A percentile compares a stretch with the other conserved stretches of the same genome.
These are phyloP conservation scores for Euphorbia lathyris DNA, from an alignment of 345 rosid genomes.

Conservation along the genomic window DNA sequence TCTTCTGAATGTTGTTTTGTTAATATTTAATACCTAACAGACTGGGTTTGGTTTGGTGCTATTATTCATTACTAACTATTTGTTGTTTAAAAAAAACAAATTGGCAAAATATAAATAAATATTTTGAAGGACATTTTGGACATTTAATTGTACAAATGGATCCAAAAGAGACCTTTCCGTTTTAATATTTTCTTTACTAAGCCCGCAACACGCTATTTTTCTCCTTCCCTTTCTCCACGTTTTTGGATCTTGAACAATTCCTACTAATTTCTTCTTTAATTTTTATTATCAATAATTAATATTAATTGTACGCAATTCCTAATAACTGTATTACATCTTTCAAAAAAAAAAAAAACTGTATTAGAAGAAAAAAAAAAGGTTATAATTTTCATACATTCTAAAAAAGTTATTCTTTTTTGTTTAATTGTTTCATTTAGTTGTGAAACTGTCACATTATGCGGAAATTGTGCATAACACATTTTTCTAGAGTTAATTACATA, in stretches of 20 bases:
- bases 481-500: too few relatives aligned
- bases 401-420: too few relatives aligned
- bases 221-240: neutral
- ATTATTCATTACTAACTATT: neutral
- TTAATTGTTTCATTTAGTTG: neutral
- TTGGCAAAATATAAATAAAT: neutral
- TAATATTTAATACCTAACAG: neutral
- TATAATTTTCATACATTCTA: neutral
- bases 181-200: too few relatives aligned
- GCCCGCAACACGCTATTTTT: neutral
- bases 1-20: neutral
- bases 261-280: neutral
- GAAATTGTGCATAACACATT: too few relatives aligned
- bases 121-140: neutral
- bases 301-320: neutral
- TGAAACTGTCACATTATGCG: too few relatives aligned
- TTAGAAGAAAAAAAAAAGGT: neutral
- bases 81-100: neutral
- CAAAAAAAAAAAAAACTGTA: too few relatives aligned
- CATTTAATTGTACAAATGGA: conserved; percentile 1
- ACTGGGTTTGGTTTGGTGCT: neutral
- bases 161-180: conserved; percentile 23
- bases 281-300: neutral
- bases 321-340: too few relatives aligned
- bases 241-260: neutral